These are phyloP conservation scores for Parmelia sp. DNA, from an alignment of 495 filamentous ascomycete genomes.

Conservation along the genomic window DNA sequence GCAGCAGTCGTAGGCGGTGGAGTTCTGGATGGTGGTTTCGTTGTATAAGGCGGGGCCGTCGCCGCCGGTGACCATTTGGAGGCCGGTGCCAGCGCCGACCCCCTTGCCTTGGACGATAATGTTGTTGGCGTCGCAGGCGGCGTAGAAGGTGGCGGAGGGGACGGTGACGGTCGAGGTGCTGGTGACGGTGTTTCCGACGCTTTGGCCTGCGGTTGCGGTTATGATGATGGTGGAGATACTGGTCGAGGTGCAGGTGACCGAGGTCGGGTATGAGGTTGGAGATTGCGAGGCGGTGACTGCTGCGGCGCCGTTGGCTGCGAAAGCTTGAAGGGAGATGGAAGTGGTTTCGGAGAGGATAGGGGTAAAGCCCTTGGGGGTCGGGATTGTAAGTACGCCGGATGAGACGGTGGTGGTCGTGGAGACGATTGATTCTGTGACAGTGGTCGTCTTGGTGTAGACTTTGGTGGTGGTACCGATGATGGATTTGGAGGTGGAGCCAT, in stretches of 20 bases:
- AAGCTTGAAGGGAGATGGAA: not conserved
- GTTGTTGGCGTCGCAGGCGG: not conserved
- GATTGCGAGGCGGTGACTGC: not conserved
- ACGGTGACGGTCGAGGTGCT: not conserved
- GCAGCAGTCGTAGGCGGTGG: not conserved
- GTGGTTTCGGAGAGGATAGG: not conserved
- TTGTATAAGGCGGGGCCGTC: not conserved
- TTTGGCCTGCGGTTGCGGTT: not conserved
- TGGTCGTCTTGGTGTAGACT: not conserved
- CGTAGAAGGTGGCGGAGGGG: not conserved
- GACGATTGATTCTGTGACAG: not conserved
- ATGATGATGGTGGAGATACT: not conserved
- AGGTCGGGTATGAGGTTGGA: not conserved
- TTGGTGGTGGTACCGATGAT: not conserved
- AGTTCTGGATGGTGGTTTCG: not conserved
- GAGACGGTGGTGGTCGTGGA: not conserved
- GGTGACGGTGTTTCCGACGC: not conserved
- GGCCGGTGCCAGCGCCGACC: not conserved
- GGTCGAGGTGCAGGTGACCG: not conserved
- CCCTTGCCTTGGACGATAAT: not conserved
- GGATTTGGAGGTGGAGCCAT: not conserved
- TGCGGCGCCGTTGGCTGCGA: not conserved
- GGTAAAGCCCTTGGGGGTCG: not conserved
- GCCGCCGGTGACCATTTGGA: not conserved
- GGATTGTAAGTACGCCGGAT: not conserved